Conservation (phyloP, 1,284 basidiomycete species). For the Heterobasidion parviporum region DNA sequence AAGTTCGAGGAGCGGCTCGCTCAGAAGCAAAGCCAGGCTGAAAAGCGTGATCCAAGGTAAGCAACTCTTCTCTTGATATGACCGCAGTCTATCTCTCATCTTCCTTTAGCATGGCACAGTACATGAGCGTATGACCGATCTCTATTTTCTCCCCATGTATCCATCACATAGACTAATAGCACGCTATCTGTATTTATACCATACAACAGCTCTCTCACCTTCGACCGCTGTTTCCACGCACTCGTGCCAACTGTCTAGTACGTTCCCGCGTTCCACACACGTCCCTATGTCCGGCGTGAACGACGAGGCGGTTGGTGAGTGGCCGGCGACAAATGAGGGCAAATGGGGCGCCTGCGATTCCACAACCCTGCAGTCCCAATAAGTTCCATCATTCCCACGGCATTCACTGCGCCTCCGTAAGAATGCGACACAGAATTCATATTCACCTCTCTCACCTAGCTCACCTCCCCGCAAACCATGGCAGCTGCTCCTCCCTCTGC, state of each 20-base stretch:
- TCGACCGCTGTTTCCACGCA: neutral
- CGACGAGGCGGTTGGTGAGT: too few species aligned
- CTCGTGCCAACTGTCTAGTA: neutral
- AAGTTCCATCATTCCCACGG: neutral
- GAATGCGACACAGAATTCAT: neutral
- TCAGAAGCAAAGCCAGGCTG: conserved; percentile 24
- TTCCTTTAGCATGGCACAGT: conserved; percentile 56
- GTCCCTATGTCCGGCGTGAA: too few species aligned
- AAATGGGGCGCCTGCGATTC: too few species aligned
- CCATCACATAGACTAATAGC: neutral
- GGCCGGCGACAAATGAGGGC: too few species aligned
- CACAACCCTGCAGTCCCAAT: neutral
- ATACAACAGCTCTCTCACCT: neutral
- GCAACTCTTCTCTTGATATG: conserved; percentile 6
- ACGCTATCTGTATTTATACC: neutral
- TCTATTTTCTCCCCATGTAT: neutral
- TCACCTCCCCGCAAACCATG: neutral
- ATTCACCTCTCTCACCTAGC: neutral
- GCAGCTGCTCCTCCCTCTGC: conserved; percentile 6
- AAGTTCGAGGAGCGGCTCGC: conserved; percentile 82
- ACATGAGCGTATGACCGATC: conserved; percentile 45
- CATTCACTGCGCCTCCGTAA: neutral
- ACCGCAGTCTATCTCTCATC: conserved; percentile 4
- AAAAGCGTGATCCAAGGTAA: conserved; percentile 37
- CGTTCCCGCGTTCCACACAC: too few species aligned